These are phyloP conservation scores for Lasiosphaeria miniovina DNA, from an alignment of 495 filamentous ascomycete genomes.

Conservation along the genomic window DNA sequence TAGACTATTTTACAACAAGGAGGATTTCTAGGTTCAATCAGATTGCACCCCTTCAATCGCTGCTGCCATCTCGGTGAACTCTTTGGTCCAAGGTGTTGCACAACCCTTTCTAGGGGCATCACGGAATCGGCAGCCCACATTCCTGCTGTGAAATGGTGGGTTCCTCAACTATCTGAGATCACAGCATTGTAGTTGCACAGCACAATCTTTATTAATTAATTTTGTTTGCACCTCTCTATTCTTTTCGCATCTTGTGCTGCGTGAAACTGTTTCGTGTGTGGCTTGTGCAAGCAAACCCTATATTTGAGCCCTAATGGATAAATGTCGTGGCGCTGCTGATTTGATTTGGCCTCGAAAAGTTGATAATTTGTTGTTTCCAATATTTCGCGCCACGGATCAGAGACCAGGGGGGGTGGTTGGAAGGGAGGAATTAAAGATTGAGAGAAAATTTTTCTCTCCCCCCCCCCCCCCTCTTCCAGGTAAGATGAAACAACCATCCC, in stretches of 20 bases:
- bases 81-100: not conserved
- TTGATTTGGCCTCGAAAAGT: not conserved
- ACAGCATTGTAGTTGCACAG: not conserved
- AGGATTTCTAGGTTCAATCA: not conserved
- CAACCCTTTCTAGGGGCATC: not conserved
- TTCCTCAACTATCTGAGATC: not conserved
- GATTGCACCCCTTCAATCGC: not conserved
- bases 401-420: not conserved
- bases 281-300: not conserved
- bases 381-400: not conserved
- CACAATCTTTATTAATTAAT: not conserved
- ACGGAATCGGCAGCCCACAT: not conserved
- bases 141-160: not conserved
- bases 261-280: not conserved
- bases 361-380: slow-evolving; percentile 1
- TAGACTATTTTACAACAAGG: slow-evolving; percentile 7
- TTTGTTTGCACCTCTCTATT: not conserved
- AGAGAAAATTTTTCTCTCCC: not conserved
- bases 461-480: not conserved
- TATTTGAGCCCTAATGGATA: not conserved
- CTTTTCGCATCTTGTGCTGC: not conserved
- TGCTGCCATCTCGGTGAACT: not conserved
- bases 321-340: not conserved
- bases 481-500: slow-evolving; percentile 6
- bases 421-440: not conserved